Conservation (phyloP, 495 filamentous ascomycete species). For the Chaetomium cochliodes region DNA sequence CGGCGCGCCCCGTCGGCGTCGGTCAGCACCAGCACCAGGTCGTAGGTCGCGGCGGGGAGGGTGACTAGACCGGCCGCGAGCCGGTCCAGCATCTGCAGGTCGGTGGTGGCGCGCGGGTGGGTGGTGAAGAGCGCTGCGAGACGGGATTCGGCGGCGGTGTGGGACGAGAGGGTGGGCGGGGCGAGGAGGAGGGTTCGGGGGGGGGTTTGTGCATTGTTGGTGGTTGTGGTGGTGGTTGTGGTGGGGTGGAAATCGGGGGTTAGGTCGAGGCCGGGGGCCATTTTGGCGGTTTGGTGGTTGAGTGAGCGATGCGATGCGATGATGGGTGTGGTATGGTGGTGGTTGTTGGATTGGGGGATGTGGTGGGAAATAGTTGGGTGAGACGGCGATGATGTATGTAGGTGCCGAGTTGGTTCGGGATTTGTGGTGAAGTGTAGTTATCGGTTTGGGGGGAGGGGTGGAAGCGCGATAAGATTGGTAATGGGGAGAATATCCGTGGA, state of each 20-base stretch:
- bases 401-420: neutral
- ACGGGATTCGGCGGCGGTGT: constrained; percentile 50
- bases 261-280: constrained; percentile 28
- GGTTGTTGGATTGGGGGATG: neutral
- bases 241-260: constrained; percentile 33
- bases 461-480: constrained; percentile 10
- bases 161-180: constrained; percentile 51
- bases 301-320: neutral
- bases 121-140: constrained; percentile 48
- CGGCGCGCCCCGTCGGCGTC: constrained; percentile 64
- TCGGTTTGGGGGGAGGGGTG: constrained; percentile 5
- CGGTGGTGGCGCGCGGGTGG: constrained; percentile 69
- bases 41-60: constrained; percentile 76
- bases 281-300: neutral
- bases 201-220: neutral
- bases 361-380: neutral
- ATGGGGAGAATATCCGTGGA: constrained; percentile 24
- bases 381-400: neutral
- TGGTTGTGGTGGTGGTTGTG: constrained; percentile 10
- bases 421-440: neutral
- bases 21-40: constrained; percentile 78
- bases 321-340: neutral
- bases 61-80: constrained; percentile 77
- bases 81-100: constrained; percentile 98
- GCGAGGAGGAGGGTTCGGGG: constrained; percentile 54